Conservation (phyloP, 2,329 filamentous ascomycete species). For the Beauveria sp. region DNA sequence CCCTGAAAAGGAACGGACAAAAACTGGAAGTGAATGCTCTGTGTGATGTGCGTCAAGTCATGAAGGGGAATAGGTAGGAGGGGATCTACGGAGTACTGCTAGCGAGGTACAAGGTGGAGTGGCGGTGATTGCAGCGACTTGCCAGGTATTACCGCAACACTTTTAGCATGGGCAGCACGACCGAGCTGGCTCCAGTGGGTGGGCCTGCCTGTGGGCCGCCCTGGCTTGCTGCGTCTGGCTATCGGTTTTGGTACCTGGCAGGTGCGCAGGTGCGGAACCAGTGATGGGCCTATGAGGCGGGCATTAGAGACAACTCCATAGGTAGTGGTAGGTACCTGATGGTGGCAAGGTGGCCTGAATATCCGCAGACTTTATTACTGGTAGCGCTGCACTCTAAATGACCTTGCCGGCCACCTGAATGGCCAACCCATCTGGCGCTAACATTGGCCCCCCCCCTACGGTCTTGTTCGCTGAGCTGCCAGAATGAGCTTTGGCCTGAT, state of each 20-base stretch:
- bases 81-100: neutral
- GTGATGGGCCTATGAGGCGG: neutral
- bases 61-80: too few species aligned
- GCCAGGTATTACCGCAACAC: neutral
- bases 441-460: too few species aligned
- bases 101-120: neutral
- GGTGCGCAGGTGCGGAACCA: neutral
- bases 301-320: neutral
- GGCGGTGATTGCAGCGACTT: neutral
- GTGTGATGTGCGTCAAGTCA: neutral
- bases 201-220: neutral
- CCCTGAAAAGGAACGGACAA: neutral
- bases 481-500: too few species aligned
- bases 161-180: neutral
- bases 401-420: too few species aligned
- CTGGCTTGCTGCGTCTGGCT: neutral
- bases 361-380: too few species aligned
- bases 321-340: too few species aligned
- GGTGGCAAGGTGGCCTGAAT: too few species aligned
- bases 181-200: neutral
- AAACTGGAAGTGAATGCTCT: neutral
- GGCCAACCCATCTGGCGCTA: too few species aligned
- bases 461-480: too few species aligned
- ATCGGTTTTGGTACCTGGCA: constrained; percentile 3
- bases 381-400: too few species aligned